Evolutionary conservation across 331 rosid genomes (phyloP).

Genomic region (Erythrophleum ivorense): DNA sequence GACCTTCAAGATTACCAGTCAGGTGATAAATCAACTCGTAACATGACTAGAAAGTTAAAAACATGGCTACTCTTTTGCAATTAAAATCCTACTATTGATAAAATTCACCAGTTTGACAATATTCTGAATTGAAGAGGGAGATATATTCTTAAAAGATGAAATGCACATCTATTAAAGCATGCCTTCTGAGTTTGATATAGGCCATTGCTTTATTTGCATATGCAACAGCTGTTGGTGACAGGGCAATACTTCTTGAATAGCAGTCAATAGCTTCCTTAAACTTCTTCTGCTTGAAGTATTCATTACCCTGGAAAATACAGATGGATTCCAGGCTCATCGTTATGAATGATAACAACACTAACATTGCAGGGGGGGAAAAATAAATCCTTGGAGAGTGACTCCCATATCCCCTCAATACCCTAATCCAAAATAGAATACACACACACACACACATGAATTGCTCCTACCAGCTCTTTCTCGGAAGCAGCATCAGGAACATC

Average conservation of each 20-base stretch:
- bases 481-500: constrained; percentile 81
- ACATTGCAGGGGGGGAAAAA: constrained; percentile 11
- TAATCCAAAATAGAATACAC: neutral
- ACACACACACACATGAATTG: neutral
- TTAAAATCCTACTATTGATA: constrained; percentile 6
- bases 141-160: constrained; percentile 26
- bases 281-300: constrained; percentile 89
- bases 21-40: constrained; percentile 19
- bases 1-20: constrained; percentile 33
- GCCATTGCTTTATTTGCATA: constrained; percentile 97
- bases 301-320: constrained; percentile 75
- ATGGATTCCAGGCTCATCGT: constrained; percentile 25
- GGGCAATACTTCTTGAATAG: constrained; percentile 92
- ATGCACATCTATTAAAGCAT: constrained; percentile 36
- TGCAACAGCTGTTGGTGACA: constrained; percentile 93
- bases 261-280: constrained; percentile 91
- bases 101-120: constrained; percentile 12
- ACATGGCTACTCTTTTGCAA: neutral
- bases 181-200: constrained; percentile 81
- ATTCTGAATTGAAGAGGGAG: constrained; percentile 7
- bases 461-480: constrained; percentile 81
- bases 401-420: neutral
- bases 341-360: constrained; percentile 6
- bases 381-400: constrained; percentile 7
- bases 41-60: neutral